A percentile compares a stretch with the other conserved stretches of the same genome.
These are phyloP conservation scores for Dicorynia guianensis DNA, from an alignment of 306 rosid species.

Conservation along the genomic window DNA sequence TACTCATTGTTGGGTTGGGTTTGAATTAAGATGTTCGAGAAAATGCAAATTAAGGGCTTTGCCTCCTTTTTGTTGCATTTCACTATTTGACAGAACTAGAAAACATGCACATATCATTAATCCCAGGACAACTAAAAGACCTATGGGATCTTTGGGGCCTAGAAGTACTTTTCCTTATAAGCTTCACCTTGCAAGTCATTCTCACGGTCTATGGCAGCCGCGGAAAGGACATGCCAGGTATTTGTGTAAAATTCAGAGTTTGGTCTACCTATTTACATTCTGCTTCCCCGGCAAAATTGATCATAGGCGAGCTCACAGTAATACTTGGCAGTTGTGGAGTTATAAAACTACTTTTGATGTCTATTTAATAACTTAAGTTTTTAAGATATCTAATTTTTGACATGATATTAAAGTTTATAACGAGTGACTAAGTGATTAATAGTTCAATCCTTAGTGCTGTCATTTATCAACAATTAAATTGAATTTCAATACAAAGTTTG, in stretches of 20 bases:
- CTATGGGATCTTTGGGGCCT: conserved; percentile 65
- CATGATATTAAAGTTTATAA: too few relatives aligned
- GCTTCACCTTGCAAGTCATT: conserved; percentile 56
- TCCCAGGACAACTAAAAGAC: conserved; percentile 51
- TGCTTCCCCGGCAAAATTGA: conserved; percentile 55
- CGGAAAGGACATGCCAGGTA: conserved; percentile 60
- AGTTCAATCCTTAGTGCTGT: too few relatives aligned
- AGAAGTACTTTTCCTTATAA: conserved; percentile 54
- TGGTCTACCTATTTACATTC: conserved; percentile 66
- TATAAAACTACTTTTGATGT: too few relatives aligned
- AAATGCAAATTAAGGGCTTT: conserved; percentile 17
- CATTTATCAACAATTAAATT: too few relatives aligned
- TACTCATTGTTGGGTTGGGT: neutral
- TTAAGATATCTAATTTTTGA: too few relatives aligned
- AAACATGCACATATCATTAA: conserved; percentile 42
- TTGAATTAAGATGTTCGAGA: conserved; percentile 7
- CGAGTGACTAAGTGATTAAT: too few relatives aligned
- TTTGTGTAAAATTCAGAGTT: conserved; percentile 54
- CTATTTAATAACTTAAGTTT: too few relatives aligned
- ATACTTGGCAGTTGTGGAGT: conserved; percentile 58
- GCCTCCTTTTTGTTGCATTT: conserved; percentile 41
- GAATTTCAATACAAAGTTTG: too few relatives aligned
- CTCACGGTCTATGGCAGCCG: conserved; percentile 66
- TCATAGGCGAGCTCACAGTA: conserved; percentile 64
- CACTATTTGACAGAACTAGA: conserved; percentile 23